Evolutionary conservation across 2,329 filamentous ascomycete species (phyloP).

Genomic region (Dactylellina leptospora): DNA sequence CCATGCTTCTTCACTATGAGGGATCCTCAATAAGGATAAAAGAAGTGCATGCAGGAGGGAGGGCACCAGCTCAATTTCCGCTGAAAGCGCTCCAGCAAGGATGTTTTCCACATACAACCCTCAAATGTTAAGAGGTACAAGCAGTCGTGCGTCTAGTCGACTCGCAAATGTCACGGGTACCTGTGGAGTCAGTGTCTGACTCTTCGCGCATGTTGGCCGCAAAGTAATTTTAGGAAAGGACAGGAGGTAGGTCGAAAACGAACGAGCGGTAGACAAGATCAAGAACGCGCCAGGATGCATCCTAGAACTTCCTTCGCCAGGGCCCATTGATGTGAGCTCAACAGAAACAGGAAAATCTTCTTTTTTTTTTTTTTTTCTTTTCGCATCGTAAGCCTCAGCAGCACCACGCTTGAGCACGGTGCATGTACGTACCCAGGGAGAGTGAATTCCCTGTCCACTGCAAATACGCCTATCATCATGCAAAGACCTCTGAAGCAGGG

Average conservation of each 20-base stretch:
- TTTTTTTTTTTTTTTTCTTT: constrained; percentile 27
- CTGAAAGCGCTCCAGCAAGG: constrained; percentile 50
- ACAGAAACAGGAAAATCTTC: constrained; percentile 41
- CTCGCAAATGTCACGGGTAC: constrained; percentile 46
- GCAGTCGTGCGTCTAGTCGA: constrained; percentile 44
- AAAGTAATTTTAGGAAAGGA: constrained; percentile 43
- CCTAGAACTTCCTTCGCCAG: constrained; percentile 16
- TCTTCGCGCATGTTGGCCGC: constrained; percentile 40
- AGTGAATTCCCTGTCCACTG: constrained; percentile 26
- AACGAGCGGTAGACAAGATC: constrained; percentile 41
- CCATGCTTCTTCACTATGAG: constrained; percentile 20
- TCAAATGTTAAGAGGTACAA: constrained; percentile 18
- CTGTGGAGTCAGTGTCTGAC: constrained; percentile 37
- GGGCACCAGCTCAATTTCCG: constrained; percentile 41
- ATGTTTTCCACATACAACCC: constrained; percentile 39
- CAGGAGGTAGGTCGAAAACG: constrained; percentile 35
- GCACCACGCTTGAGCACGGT: constrained; percentile 28
- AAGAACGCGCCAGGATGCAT: constrained; percentile 46
- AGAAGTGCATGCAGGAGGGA: constrained; percentile 30
- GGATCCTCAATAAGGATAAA: constrained; percentile 43
- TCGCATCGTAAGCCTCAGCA: constrained; percentile 21
- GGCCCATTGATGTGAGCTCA: constrained; percentile 26
- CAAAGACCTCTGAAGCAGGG: constrained; percentile 5
- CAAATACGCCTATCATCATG: constrained; percentile 49
- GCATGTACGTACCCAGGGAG: neutral